A percentile compares a stretch with the other conserved stretches of the same genome.
Evolutionary conservation across 192 early-diverging fungal genomes (phyloP).

Genomic region (Thamnidium elegans): DNA sequence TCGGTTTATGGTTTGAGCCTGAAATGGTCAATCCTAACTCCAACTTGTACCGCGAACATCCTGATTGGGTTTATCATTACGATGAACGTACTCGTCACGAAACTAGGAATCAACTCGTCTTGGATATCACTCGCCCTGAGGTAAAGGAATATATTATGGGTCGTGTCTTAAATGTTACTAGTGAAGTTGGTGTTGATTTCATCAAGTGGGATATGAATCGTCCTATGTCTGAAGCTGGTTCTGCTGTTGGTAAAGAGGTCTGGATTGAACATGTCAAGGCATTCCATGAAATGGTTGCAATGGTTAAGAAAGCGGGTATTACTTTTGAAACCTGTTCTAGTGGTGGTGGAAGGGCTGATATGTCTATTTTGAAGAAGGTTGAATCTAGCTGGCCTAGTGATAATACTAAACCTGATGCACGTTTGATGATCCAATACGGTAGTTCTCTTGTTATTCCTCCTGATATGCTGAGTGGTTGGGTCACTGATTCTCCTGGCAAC

Average conservation of each 20-base stretch:
- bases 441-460: constrained; percentile 19
- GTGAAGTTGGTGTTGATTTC: constrained; percentile 15
- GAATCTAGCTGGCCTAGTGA: constrained; percentile 27
- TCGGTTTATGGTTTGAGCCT: constrained; percentile 31
- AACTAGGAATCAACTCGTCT: constrained; percentile 20
- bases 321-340: constrained; percentile 27
- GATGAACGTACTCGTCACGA: constrained; percentile 1
- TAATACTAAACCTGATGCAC: constrained; percentile 27
- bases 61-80: constrained; percentile 30
- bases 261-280: constrained; percentile 19
- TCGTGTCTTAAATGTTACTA: background rate
- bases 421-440: constrained; percentile 26
- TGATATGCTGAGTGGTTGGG: constrained; percentile 16
- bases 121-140: constrained; percentile 14
- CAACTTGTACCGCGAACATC: constrained; percentile 21
- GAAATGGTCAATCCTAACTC: constrained; percentile 31
- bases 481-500: constrained; percentile 13
- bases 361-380: background rate
- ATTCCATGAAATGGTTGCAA: constrained; percentile 7
- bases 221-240: constrained; percentile 18
- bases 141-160: constrained; percentile 20
- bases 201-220: constrained; percentile 36
- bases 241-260: background rate
- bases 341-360: constrained; percentile 26
- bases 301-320: constrained; percentile 1